A percentile compares a stretch with the other conserved stretches of the same genome.
Evolutionary conservation across 2,329 filamentous ascomycete genomes (phyloP).

Genomic region (Pseudocercospora musae): DNA sequence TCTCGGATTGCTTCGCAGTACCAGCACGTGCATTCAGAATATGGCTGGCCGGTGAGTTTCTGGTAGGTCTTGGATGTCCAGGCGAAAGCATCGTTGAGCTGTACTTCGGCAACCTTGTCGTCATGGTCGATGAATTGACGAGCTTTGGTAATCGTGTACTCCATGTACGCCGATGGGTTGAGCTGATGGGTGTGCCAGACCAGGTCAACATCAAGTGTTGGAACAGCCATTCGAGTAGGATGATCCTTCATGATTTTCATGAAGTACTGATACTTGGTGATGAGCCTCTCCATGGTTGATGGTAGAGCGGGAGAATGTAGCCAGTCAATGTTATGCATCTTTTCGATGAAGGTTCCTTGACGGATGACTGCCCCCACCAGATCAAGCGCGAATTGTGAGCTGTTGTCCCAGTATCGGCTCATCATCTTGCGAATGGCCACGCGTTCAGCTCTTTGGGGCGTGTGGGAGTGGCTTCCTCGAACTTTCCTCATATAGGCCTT

Average conservation of each 20-base stretch:
- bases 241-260: constrained; percentile 55
- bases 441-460: constrained; percentile 20
- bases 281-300: constrained; percentile 62
- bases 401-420: constrained; percentile 67
- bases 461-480: constrained; percentile 10
- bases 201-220: constrained; percentile 71
- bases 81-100: constrained; percentile 63
- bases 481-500: constrained; percentile 40
- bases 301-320: constrained; percentile 65
- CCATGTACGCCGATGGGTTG: constrained; percentile 60
- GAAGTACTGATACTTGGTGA: constrained; percentile 65
- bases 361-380: constrained; percentile 63
- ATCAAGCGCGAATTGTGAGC: constrained; percentile 62
- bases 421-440: constrained; percentile 64
- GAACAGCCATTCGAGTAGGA: constrained; percentile 55
- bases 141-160: constrained; percentile 50
- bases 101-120: constrained; percentile 72
- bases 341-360: constrained; percentile 64
- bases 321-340: constrained; percentile 78
- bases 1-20: constrained; percentile 72
- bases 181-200: constrained; percentile 82
- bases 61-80: constrained; percentile 72
- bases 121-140: constrained; percentile 72
- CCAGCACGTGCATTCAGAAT: constrained; percentile 77
- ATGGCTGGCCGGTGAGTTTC: constrained; percentile 61